Percentiles rank a stretch among this genome's conserved stretches.
These are phyloP conservation scores for Graphilbum fragrans DNA, from an alignment of 2,329 filamentous ascomycete species.

Conservation along the genomic window DNA sequence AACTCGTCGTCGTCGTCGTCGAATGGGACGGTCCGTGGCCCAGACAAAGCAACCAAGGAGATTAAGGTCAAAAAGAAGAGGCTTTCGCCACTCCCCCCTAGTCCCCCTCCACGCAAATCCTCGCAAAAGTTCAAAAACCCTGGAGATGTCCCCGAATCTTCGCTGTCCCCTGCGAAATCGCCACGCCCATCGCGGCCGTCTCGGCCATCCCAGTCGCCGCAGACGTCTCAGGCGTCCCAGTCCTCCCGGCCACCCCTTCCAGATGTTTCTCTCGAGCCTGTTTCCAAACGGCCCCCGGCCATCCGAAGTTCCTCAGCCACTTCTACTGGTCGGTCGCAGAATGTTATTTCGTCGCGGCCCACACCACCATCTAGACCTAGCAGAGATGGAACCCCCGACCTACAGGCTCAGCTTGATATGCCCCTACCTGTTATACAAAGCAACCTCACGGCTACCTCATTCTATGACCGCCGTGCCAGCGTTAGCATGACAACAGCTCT, in stretches of 20 bases:
- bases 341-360: conserved; percentile 14
- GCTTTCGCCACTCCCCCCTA: conserved; percentile 39
- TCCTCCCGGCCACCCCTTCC: conserved; percentile 9
- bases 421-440: conserved; percentile 47
- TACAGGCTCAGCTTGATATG: conserved; percentile 42
- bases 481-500: conserved; percentile 4
- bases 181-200: conserved; percentile 8
- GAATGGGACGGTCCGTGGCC: conserved; percentile 40
- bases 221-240: too few species aligned
- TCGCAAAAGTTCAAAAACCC: conserved; percentile 40
- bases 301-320: neutral
- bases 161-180: conserved; percentile 17
- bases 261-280: conserved; percentile 11
- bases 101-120: conserved; percentile 49
- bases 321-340: neutral
- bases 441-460: conserved; percentile 40
- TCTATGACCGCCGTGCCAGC: conserved; percentile 35
- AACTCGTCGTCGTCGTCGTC: conserved; percentile 64
- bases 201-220: conserved; percentile 7
- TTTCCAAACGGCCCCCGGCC: neutral
- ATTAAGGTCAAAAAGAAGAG: conserved; percentile 31
- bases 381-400: conserved; percentile 52
- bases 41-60: conserved; percentile 28
- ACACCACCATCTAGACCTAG: conserved; percentile 41
- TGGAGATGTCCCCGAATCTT: conserved; percentile 24